Base-by-base conservation (phyloP, 2,329 filamentous ascomycete species). In the Xylariaceae sp. region DNA sequence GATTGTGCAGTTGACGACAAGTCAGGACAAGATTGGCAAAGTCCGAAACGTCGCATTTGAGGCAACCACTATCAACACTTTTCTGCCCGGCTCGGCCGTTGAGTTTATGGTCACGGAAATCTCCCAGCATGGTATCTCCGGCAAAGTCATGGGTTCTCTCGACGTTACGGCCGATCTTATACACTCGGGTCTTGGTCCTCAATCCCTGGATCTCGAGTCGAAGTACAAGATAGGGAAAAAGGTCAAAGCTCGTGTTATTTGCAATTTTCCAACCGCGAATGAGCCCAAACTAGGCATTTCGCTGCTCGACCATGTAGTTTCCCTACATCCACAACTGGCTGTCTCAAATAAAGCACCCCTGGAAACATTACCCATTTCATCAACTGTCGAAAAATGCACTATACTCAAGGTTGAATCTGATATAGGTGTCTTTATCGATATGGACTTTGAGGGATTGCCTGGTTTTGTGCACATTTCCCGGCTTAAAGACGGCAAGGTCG, bases 381-480 rank as follows among this genome's bases (percentile, higher is more conserved):
- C 85, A 0, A 78, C 86, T 34, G 69, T 96, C 19, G 83, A 91
- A 35, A 78, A 85, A 51, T 88, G 87, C 42, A 89, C 80, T 29
- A 82, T 98, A 7, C 77, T 82, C 39, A 85, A 85, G 51, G 88
- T 96, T 3, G 86, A 94, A 51, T 72, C 82, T 4, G 81, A 83
- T 3, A 78, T 91, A 45, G 94, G 93, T 39, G 72, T 96, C 2
- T 95, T 94, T 56, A 74, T 90, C 13, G 79, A 87, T 51, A 66
- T 91, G 19, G 83, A 82, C 2, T 66, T 84, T 4, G 71, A 77
- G 31, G 78, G 82, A 22, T 71, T 91, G 3, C 72, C 79, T n/a
- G 88, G 88, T 9, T 98, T 96, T 57, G 89, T 94, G 17, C 93
- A 98, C 63, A 94, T 98, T 50, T 98, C 93, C 1, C 81, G 87